Evolutionary conservation across 345 rosid species (phyloP).

Genomic region (Nephelium lappaceum): DNA sequence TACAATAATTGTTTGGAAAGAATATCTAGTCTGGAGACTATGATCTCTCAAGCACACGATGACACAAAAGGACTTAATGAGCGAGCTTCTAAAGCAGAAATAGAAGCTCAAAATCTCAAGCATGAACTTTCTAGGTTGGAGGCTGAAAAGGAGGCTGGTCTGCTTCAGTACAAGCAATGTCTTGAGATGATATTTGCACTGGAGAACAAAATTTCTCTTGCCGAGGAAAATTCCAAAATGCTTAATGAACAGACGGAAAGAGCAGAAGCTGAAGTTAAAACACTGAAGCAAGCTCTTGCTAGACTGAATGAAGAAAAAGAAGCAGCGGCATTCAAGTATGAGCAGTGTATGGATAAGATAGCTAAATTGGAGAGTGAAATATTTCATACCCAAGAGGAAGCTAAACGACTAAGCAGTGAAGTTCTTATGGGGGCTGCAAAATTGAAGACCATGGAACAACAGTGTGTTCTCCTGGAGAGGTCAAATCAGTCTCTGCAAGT

Average conservation of each 20-base stretch:
- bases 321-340: conserved; percentile 46
- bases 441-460: conserved; percentile 60
- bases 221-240: conserved; percentile 57
- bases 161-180: conserved; percentile 60
- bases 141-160: conserved; percentile 67
- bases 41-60: conserved; percentile 46
- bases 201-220: conserved; percentile 61
- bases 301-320: conserved; percentile 71
- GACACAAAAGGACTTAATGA: conserved; percentile 51
- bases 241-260: conserved; percentile 49
- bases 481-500: conserved; percentile 66
- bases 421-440: conserved; percentile 55
- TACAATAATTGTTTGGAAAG: conserved; percentile 67
- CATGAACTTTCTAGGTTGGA: conserved; percentile 54
- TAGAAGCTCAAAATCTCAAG: conserved; percentile 57
- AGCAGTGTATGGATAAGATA: conserved; percentile 69
- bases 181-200: conserved; percentile 61
- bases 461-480: conserved; percentile 54
- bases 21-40: conserved; percentile 57
- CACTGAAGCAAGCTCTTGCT: conserved; percentile 53
- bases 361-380: conserved; percentile 65
- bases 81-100: conserved; percentile 65
- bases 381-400: conserved; percentile 56
- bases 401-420: conserved; percentile 56
- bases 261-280: conserved; percentile 66